Evolutionary conservation across 2,329 filamentous ascomycete species (phyloP).

Genomic region (Apiospora pterosperma): DNA sequence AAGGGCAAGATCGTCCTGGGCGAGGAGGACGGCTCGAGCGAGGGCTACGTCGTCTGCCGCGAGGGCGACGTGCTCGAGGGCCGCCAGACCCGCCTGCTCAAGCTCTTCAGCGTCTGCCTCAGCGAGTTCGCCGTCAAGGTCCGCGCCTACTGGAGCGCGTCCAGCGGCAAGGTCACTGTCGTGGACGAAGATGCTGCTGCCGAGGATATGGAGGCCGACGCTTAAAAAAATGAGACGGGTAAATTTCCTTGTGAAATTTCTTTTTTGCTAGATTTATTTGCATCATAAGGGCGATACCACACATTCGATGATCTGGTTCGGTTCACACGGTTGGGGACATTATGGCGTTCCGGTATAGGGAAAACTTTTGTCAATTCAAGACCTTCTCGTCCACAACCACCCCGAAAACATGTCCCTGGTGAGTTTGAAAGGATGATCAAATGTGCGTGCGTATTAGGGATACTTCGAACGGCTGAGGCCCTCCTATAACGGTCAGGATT

Average conservation of each 20-base stretch:
- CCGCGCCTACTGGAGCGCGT: conserved; percentile 67
- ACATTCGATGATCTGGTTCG: conserved; percentile 6
- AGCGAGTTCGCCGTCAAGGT: conserved; percentile 86
- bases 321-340: conserved; percentile 1
- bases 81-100: conserved; percentile 87
- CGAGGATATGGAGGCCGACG: conserved; percentile 4
- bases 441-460: neutral
- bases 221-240: neutral
- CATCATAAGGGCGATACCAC: conserved; percentile 7
- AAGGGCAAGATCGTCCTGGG: conserved; percentile 80
- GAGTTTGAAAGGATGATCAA: neutral
- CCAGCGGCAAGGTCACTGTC: conserved; percentile 57
- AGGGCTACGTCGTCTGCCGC: conserved; percentile 74
- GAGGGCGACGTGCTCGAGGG: conserved; percentile 84
- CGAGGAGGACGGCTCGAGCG: conserved; percentile 47
- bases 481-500: neutral
- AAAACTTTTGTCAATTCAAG: conserved; percentile 1
- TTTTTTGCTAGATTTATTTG: conserved; percentile 4
- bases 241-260: neutral
- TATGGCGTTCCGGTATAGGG: conserved; percentile 4
- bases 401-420: neutral
- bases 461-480: neutral
- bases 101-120: conserved; percentile 87
- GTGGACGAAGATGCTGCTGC: conserved; percentile 33
- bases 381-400: neutral